A percentile compares a stretch with the other conserved stretches of the same genome.
Evolutionary conservation across 768 basidiomycete genomes (phyloP).

Genomic region (Pholiota conissans): DNA sequence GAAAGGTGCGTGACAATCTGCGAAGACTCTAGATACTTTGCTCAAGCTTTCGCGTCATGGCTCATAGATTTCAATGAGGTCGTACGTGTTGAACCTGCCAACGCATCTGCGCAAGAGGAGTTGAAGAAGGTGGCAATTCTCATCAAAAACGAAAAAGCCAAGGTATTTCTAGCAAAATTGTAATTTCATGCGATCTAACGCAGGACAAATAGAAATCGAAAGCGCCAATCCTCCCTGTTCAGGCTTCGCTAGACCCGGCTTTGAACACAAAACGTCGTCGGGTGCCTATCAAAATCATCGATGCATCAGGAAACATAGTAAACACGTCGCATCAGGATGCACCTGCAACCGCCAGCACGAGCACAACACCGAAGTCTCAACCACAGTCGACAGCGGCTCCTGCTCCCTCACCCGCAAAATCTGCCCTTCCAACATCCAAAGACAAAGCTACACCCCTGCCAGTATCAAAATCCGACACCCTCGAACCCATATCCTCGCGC

Average conservation of each 20-base stretch:
- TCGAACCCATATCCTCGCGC: constrained; percentile 25
- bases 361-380: not conserved
- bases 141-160: constrained; percentile 36
- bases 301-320: constrained; percentile 23
- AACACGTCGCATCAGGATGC: not conserved
- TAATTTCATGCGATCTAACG: not conserved
- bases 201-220: constrained; percentile 25
- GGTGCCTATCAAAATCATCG: constrained; percentile 64
- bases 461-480: constrained; percentile 5
- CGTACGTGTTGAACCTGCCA: constrained; percentile 61
- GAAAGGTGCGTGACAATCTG: constrained; percentile 42
- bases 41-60: not conserved
- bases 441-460: not conserved
- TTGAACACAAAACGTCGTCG: constrained; percentile 47
- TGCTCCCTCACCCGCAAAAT: not conserved
- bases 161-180: constrained; percentile 25
- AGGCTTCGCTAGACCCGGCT: constrained; percentile 12
- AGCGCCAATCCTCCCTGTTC: constrained; percentile 17
- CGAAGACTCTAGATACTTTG: not conserved
- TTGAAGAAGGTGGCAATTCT: constrained; percentile 47
- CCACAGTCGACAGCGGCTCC: not conserved
- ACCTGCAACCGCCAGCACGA: not conserved
- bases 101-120: constrained; percentile 64
- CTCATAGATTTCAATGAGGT: constrained; percentile 60
- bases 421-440: not conserved